Evolutionary conservation across 1,139 yeast species (phyloP).

Genomic region (Candida sp.): DNA sequence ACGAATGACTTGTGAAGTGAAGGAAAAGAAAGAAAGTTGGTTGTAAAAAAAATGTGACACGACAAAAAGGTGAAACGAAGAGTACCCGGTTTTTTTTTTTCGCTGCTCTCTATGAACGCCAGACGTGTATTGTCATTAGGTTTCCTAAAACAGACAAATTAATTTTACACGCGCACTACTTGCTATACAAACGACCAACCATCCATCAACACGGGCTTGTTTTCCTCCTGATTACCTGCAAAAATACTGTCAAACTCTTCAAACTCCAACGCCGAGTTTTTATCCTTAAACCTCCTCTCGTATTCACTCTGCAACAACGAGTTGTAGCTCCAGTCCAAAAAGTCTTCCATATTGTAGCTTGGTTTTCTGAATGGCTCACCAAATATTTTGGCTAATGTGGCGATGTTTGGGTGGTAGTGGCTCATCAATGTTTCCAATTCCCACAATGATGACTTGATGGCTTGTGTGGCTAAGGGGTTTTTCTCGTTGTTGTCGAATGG

Average conservation of each 20-base stretch:
- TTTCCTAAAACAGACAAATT: slow-evolving; percentile 32
- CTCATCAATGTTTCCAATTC: slow-evolving; percentile 79
- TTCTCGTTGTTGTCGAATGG: slow-evolving; percentile 66
- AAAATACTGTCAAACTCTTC: slow-evolving; percentile 58
- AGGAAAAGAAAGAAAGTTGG: background rate
- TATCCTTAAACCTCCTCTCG: slow-evolving; percentile 66
- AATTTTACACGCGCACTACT: background rate
- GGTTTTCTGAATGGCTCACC: slow-evolving; percentile 91
- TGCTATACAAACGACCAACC: slow-evolving; percentile 31
- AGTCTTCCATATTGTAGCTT: slow-evolving; percentile 89
- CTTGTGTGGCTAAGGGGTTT: slow-evolving; percentile 81
- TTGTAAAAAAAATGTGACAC: background rate
- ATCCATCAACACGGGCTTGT: slow-evolving; percentile 17
- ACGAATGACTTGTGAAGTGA: background rate
- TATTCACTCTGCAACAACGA: slow-evolving; percentile 78
- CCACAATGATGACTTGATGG: slow-evolving; percentile 90
- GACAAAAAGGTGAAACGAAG: background rate
- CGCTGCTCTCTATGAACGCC: background rate
- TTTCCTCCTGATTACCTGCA: slow-evolving; percentile 12
- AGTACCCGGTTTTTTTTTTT: background rate
- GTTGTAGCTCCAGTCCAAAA: slow-evolving; percentile 87
- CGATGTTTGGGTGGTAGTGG: slow-evolving; percentile 97
- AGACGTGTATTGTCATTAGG: slow-evolving; percentile 36
- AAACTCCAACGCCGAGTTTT: slow-evolving; percentile 84
- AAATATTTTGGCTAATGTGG: slow-evolving; percentile 87